A percentile compares a stretch with the other conserved stretches of the same genome.
Conservation (phyloP, 2,329 filamentous ascomycete genomes). For the Neofusicoccum umdonicola region DNA sequence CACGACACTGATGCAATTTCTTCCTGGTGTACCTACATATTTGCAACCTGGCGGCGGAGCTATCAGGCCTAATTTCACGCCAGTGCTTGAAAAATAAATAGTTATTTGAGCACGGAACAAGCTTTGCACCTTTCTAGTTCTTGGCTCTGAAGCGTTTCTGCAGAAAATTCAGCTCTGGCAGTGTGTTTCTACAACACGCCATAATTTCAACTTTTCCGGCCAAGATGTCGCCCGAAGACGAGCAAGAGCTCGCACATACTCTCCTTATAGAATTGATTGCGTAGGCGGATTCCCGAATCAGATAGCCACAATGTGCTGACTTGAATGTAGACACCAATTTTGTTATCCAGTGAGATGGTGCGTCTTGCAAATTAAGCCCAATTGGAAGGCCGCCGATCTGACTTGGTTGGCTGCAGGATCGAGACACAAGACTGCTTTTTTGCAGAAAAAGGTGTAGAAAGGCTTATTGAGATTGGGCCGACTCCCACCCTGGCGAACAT, state of each 20-base stretch:
- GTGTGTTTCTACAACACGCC: background rate
- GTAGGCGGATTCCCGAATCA: background rate
- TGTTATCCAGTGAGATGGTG: background rate
- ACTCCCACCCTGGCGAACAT: background rate
- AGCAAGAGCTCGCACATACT: background rate
- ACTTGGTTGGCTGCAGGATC: background rate
- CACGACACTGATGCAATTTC: background rate
- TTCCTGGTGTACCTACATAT: background rate
- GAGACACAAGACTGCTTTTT: slow-evolving; percentile 14
- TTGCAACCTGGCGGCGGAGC: background rate
- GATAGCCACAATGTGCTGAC: background rate
- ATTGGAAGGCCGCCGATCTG: background rate
- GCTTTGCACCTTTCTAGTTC: background rate
- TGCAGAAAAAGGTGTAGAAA: background rate
- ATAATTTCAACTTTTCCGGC: background rate
- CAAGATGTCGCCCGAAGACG: background rate
- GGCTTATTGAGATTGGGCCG: slow-evolving; percentile 10
- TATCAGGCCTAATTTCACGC: background rate
- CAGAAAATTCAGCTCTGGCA: background rate
- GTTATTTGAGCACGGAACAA: background rate
- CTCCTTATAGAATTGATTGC: background rate
- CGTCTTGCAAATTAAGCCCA: background rate
- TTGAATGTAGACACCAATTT: background rate
- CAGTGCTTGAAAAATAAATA: background rate
- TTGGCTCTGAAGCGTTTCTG: background rate